Base-by-base conservation (phyloP, 768 basidiomycete species). In the Neoboletus magnificus region DNA sequence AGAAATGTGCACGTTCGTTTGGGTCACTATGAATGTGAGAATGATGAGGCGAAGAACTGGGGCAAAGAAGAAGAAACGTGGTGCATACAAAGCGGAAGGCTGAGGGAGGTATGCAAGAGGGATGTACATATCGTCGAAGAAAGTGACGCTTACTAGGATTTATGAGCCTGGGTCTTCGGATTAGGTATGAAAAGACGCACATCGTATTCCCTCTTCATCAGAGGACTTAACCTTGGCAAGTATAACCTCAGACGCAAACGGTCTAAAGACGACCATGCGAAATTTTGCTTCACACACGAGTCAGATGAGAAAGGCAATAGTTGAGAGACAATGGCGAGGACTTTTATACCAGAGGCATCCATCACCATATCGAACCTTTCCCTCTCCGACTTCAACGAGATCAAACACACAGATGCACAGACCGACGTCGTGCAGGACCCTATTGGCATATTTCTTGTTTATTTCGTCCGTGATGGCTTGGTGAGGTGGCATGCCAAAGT, bases 371-470 rank as follows among this genome's bases (percentile, higher is more conserved):
- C 93, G 80, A 5, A 99, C 86, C 59, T 89, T 94, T 1, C 96
- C 96, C 66, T 98, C 94, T 2, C 92, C 88, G 1, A 85, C 89
- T 60, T 92, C 82, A 0, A 85, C 75, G 39, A 99, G 74, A 69
- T 98, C 96, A 58, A 93, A 97, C 1, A 93, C 82, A 56, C 87
- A 91, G 50, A 98, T 82, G 60, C 92, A 95, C 23, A 99, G 81
- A 1, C 96, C 96, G 54, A 96, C 86, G 53, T 93, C 89, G 64
- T 94, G 91, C 18, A 98, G 74, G 44, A 95, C 84, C 51, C 88
- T 82, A 69, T 98, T 98, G 5, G 96, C 90, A 61, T 96, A 98
- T 73, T 97, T 97, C 70, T 91, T 91, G 78, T 98, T 95, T 60
- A 98, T 77, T 65, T 93, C 91, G 56, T 86, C 82, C 27, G 81